These are phyloP conservation scores for Erodium trifolium DNA, from an alignment of 441 rosid species.

Conservation along the genomic window DNA sequence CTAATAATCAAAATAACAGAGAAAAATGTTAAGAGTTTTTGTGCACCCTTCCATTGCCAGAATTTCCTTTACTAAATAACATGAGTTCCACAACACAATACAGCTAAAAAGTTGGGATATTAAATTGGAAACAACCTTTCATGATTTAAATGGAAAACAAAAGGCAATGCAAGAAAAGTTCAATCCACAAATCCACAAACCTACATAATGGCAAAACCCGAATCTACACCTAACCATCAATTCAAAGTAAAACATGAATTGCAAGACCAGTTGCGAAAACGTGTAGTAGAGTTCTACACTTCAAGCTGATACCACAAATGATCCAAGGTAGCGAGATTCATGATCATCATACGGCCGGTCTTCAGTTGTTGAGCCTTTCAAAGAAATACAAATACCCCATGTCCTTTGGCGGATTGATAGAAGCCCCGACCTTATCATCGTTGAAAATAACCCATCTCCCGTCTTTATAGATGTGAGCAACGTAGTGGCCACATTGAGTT, in stretches of 20 bases:
- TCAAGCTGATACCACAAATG: background rate
- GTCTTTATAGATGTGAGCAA: slow-evolving; percentile 78
- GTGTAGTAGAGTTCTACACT: background rate
- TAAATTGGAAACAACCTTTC: background rate
- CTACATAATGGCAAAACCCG: background rate
- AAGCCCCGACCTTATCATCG: slow-evolving; percentile 81
- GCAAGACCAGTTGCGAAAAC: background rate
- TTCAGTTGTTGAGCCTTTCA: slow-evolving; percentile 60
- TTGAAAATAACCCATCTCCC: slow-evolving; percentile 93
- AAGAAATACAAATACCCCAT: slow-evolving; percentile 95
- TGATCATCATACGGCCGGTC: background rate
- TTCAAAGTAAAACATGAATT: background rate
- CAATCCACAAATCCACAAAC: background rate
- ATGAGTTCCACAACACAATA: too few relatives aligned
- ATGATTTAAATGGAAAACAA: background rate
- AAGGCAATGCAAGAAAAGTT: background rate
- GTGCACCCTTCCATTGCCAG: too few relatives aligned
- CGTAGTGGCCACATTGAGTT: slow-evolving; percentile 89
- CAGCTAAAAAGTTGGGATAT: too few relatives aligned
- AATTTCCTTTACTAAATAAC: too few relatives aligned
- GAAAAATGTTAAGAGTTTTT: too few relatives aligned
- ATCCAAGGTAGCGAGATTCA: background rate
- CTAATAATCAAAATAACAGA: too few relatives aligned
- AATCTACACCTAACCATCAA: background rate
- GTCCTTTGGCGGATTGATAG: slow-evolving; percentile 83